Evolutionary conservation across 495 filamentous ascomycete species (phyloP).

Genomic region (Aspergillus campestris): DNA sequence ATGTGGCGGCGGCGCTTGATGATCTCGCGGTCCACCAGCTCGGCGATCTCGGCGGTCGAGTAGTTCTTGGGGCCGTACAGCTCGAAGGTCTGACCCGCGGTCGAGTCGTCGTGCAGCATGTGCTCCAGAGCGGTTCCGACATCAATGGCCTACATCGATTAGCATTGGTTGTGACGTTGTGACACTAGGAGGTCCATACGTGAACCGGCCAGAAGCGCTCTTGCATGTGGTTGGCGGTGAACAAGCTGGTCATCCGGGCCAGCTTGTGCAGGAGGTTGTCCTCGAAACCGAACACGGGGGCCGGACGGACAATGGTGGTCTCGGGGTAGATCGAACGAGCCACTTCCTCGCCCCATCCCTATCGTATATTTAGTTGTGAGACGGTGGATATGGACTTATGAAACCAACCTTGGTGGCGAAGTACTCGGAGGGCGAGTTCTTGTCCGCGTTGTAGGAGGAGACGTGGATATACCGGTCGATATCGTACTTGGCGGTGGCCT

Average conservation of each 20-base stretch:
- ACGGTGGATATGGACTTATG: background rate
- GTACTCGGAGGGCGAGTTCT: slow-evolving; percentile 73
- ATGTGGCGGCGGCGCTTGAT: slow-evolving; percentile 81
- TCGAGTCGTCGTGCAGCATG: slow-evolving; percentile 85
- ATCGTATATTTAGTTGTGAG: slow-evolving; percentile 9
- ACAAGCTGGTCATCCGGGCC: slow-evolving; percentile 65
- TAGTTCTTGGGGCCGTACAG: slow-evolving; percentile 92
- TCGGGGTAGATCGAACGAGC: slow-evolving; percentile 91
- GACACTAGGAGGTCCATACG: slow-evolving; percentile 47
- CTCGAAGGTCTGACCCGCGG: slow-evolving; percentile 85
- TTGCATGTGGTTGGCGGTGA: slow-evolving; percentile 88
- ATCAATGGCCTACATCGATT: slow-evolving; percentile 59
- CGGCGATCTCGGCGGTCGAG: slow-evolving; percentile 75
- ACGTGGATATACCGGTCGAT: slow-evolving; percentile 96
- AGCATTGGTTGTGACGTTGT: slow-evolving; percentile 6
- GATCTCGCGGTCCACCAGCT: slow-evolving; percentile 86
- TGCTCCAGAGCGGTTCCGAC: slow-evolving; percentile 78
- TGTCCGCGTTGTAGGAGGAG: slow-evolving; percentile 86
- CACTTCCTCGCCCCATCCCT: slow-evolving; percentile 74
- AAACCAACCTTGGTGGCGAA: slow-evolving; percentile 73
- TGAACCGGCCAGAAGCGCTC: slow-evolving; percentile 89
- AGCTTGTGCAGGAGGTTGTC: slow-evolving; percentile 85
- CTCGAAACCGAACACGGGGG: slow-evolving; percentile 90
- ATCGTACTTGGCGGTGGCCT: slow-evolving; percentile 97
- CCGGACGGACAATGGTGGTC: slow-evolving; percentile 92